Percentiles rank a stretch among this genome's conserved stretches.
phyloP scores from a whole-genome alignment of 495 filamentous ascomycete genomes.

The Staphylotrichum tortipilum region DNA sequence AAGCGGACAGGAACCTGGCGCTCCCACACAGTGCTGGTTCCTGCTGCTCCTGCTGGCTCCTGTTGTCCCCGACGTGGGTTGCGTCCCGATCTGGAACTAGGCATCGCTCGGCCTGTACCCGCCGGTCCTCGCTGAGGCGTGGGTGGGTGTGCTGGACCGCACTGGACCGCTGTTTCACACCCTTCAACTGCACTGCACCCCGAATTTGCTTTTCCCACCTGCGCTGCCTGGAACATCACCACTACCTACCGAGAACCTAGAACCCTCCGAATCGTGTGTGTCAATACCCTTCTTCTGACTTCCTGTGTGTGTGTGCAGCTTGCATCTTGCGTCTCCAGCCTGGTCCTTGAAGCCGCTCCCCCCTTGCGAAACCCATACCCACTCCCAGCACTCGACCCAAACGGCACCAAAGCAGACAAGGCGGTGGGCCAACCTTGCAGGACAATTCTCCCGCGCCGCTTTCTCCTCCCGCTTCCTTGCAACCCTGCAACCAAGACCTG shows the following conservation, averaged over 20 bases:
- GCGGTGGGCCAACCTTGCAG: slow-evolving; percentile 11
- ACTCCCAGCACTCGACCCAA: background rate
- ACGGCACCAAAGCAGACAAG: slow-evolving; percentile 1
- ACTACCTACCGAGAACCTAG: too few relatives aligned
- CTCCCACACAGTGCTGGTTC: slow-evolving; percentile 18
- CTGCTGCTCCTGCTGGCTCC: slow-evolving; percentile 15
- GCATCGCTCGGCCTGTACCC: slow-evolving; percentile 5
- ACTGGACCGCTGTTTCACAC: slow-evolving; percentile 14
- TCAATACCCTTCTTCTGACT: slow-evolving; percentile 31
- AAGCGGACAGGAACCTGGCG: slow-evolving; percentile 1
- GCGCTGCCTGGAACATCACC: too few relatives aligned
- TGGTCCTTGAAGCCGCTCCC: background rate
- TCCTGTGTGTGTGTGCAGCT: slow-evolving; percentile 34
- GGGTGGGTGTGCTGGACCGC: too few relatives aligned
- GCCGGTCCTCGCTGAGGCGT: slow-evolving; percentile 11
- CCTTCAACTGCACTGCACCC: slow-evolving; percentile 9
- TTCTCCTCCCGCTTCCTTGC: slow-evolving; percentile 6
- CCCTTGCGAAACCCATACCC: too few relatives aligned
- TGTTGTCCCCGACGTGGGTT: too few relatives aligned
- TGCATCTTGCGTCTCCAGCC: slow-evolving; percentile 8
- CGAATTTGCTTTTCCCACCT: slow-evolving; percentile 17
- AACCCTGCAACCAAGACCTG: slow-evolving; percentile 8
- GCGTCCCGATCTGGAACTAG: slow-evolving; percentile 4
- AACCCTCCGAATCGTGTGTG: too few relatives aligned
- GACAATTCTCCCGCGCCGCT: slow-evolving; percentile 9